Evolutionary conservation across 169 alveolate genomes (phyloP), one percentile per base, ranked within the genome.

Genomic region (Perkinsus chesapeaki): DNA sequence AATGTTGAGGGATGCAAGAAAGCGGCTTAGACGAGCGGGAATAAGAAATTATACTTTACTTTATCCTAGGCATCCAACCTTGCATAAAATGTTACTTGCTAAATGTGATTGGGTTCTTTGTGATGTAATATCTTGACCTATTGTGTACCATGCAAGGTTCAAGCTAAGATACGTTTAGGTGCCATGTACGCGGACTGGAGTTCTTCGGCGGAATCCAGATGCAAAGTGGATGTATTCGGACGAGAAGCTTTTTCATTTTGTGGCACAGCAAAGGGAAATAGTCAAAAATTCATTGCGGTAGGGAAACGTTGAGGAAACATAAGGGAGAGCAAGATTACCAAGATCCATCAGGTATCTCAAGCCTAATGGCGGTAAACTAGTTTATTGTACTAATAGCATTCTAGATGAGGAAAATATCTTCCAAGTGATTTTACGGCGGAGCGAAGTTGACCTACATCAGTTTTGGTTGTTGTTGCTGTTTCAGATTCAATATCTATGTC

Each of bases 161-260:
- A 60, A 60, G 36, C 82, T 60, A 60, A 60, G 82, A 60, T 90
- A 23, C 39, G 96, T 95, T 27, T 99, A 98, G 96, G 99, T 97
- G 23, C 99, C 99, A 27, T 98, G 99, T 94, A 96, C 98, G 10
- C 99, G 99, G 36, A 96, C 98, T 20, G 99, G 99, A 73, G 98
- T 98, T 0, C 95, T 97, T 92, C 96, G 99, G 93, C 97, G 99
- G 94, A 98, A 97, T 92, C 99, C 99, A 37, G 99, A 98, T 94
- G 92, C 97, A 93, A 98, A 98, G 95, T 97, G 97, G 97, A 96
- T 94, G n/a, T 97, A 94, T 91, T 60, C 95, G n/a, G 96, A 94
- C 73, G 96, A 95, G 0, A 95, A 95, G 94, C 95, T 93, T 37
- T 73, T 73, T 34, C 93, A 91, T 12, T 93, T 92, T 91, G 93